Conservation (phyloP, 176 grass and related monocot species). For the Paspalum notatum region DNA sequence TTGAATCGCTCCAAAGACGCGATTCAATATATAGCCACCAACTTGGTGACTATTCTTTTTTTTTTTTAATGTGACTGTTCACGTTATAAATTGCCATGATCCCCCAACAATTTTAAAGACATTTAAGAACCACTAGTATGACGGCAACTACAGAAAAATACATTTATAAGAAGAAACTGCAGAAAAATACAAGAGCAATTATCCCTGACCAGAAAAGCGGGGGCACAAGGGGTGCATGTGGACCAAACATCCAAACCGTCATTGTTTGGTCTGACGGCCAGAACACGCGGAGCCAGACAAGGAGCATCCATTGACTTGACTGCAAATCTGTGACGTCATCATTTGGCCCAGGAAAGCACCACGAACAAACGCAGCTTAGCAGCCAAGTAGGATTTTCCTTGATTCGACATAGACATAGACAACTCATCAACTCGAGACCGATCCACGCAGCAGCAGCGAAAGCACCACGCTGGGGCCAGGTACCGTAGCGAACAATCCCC, state of each 20-base stretch:
- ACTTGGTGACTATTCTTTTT: neutral
- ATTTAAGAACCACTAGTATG: neutral
- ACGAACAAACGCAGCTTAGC: neutral
- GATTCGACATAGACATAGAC: neutral
- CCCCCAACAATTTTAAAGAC: neutral
- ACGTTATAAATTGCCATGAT: neutral
- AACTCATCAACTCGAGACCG: conserved; percentile 4
- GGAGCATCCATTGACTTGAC: conserved; percentile 39
- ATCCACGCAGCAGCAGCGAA: conserved; percentile 1
- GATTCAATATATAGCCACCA: neutral
- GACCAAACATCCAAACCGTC: neutral
- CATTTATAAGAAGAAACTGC: too few species aligned
- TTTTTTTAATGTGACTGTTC: too few species aligned
- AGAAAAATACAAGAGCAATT: neutral
- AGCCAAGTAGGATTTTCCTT: neutral
- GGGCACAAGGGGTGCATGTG: neutral
- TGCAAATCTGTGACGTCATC: conserved; percentile 25
- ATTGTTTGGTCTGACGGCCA: conserved; percentile 27
- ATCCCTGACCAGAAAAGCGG: neutral
- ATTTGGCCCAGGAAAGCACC: conserved; percentile 25
- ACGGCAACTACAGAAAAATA: neutral
- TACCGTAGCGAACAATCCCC: neutral
- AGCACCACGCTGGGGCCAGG: neutral
- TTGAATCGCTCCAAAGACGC: neutral
- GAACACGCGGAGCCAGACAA: neutral